Conservation (phyloP, 306 rosid species). For the Cucurbita maxima region DNA sequence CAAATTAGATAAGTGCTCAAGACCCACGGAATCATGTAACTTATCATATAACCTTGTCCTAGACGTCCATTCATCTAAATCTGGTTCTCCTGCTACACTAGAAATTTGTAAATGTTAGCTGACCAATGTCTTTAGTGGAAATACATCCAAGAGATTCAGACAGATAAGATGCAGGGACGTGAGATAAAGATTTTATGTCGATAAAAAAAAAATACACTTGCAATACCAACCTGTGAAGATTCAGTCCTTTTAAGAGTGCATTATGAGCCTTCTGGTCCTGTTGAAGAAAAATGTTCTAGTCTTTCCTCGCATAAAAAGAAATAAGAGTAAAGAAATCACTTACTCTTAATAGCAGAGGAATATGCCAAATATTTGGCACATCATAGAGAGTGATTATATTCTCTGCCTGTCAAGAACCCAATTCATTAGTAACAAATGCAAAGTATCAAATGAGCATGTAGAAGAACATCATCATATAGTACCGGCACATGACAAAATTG, state of each 20-base stretch:
- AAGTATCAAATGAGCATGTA: background rate
- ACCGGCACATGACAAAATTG: slow-evolving; percentile 97
- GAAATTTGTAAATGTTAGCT: background rate
- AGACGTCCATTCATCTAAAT: slow-evolving; percentile 28
- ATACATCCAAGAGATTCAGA: background rate
- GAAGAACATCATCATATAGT: slow-evolving; percentile 5
- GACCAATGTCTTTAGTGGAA: background rate
- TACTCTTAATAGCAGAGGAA: slow-evolving; percentile 81
- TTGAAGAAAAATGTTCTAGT: background rate
- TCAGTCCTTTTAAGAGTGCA: slow-evolving; percentile 29
- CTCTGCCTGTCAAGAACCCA: slow-evolving; percentile 36
- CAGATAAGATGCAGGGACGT: background rate
- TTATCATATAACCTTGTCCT: slow-evolving; percentile 23
- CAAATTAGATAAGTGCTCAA: background rate
- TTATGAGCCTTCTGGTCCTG: slow-evolving; percentile 39
- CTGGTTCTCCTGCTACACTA: slow-evolving; percentile 26
- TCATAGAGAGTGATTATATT: slow-evolving; percentile 76
- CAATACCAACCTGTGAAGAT: slow-evolving; percentile 28
- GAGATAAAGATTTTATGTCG: background rate
- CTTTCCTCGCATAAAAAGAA: background rate
- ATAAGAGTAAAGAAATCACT: slow-evolving; percentile 6
- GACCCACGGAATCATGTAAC: slow-evolving; percentile 31
- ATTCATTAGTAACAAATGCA: slow-evolving; percentile 6
- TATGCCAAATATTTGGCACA: slow-evolving; percentile 93
- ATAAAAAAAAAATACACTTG: background rate